Conservation (phyloP, 768 basidiomycete species). For the Auricularia cornea region DNA sequence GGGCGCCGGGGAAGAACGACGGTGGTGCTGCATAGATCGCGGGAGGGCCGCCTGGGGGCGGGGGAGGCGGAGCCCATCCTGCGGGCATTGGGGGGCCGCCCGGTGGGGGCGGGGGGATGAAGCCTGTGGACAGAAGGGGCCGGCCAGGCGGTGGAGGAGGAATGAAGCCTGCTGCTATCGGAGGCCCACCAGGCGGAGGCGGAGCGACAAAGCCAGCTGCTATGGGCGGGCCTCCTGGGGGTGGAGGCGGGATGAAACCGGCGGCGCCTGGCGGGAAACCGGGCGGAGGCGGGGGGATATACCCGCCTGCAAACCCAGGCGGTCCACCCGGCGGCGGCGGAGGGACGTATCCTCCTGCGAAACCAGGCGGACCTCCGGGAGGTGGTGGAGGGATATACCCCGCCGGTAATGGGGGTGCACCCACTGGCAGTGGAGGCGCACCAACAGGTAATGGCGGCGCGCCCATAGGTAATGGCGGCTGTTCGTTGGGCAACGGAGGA, state of each 20-base stretch:
- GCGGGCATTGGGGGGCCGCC: slow-evolving; percentile 34
- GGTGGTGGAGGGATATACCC: slow-evolving; percentile 20
- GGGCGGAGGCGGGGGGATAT: slow-evolving; percentile 17
- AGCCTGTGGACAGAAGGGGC: neutral
- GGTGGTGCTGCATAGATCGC: slow-evolving; percentile 6
- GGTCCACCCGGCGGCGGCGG: slow-evolving; percentile 12
- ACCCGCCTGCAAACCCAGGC: slow-evolving; percentile 20
- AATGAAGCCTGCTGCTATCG: slow-evolving; percentile 32
- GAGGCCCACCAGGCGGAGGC: slow-evolving; percentile 62
- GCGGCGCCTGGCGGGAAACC: slow-evolving; percentile 14
- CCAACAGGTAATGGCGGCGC: slow-evolving; percentile 5
- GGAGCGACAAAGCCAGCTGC: slow-evolving; percentile 9
- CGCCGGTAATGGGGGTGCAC: slow-evolving; percentile 17
- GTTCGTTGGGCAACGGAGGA: slow-evolving; percentile 1
- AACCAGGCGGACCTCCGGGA: slow-evolving; percentile 14
- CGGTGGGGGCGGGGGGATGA: slow-evolving; percentile 37
- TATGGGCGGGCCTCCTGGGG: slow-evolving; percentile 5
- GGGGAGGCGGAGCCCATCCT: slow-evolving; percentile 14
- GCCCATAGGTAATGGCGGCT: slow-evolving; percentile 8
- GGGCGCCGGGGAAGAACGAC: too few relatives aligned
- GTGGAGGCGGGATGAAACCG: slow-evolving; percentile 19
- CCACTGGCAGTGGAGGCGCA: slow-evolving; percentile 19
- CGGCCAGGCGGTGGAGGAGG: slow-evolving; percentile 14
- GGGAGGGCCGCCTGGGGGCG: slow-evolving; percentile 37
- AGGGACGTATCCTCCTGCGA: slow-evolving; percentile 12